These are phyloP conservation scores for Cicer pinnatifidum DNA, from an alignment of 306 rosid species.

Conservation along the genomic window DNA sequence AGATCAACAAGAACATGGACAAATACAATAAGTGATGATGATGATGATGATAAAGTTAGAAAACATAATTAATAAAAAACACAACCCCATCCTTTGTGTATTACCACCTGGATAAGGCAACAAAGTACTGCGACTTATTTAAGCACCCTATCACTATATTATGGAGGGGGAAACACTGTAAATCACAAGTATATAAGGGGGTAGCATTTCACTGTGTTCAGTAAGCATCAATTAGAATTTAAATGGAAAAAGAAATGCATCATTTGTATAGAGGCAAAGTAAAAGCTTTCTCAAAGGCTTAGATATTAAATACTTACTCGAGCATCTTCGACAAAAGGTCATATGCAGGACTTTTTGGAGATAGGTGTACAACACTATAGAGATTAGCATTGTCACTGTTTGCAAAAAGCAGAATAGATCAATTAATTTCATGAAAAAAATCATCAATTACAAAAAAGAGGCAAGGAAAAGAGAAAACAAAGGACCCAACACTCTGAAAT, in stretches of 20 bases:
- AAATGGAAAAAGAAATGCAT: conserved; percentile 21
- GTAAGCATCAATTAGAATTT: conserved; percentile 27
- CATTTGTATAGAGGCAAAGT: conserved; percentile 2
- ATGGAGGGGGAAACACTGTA: conserved; percentile 22
- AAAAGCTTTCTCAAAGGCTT: conserved; percentile 19
- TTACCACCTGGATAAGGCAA: conserved; percentile 35
- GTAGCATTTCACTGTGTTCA: conserved; percentile 16
- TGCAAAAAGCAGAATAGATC: conserved; percentile 34
- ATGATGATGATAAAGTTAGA: conserved; percentile 8
- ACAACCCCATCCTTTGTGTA: conserved; percentile 28
- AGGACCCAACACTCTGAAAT: conserved; percentile 13
- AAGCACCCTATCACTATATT: conserved; percentile 24
- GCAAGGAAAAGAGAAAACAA: conserved; percentile 25
- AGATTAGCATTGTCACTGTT: conserved; percentile 86
- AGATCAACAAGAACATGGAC: conserved; percentile 2
- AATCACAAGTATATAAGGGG: not conserved
- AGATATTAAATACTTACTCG: conserved; percentile 73
- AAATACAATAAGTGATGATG: not conserved
- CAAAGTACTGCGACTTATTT: conserved; percentile 19
- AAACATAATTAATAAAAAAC: conserved; percentile 18
- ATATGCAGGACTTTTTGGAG: conserved; percentile 80
- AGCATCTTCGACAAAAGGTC: conserved; percentile 97
- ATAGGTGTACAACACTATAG: conserved; percentile 69
- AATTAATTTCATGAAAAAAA: conserved; percentile 31
- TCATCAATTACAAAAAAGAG: not conserved